These are phyloP conservation scores for Trebouxia sp. DNA, from an alignment of 139 green algal species.

Conservation along the genomic window DNA sequence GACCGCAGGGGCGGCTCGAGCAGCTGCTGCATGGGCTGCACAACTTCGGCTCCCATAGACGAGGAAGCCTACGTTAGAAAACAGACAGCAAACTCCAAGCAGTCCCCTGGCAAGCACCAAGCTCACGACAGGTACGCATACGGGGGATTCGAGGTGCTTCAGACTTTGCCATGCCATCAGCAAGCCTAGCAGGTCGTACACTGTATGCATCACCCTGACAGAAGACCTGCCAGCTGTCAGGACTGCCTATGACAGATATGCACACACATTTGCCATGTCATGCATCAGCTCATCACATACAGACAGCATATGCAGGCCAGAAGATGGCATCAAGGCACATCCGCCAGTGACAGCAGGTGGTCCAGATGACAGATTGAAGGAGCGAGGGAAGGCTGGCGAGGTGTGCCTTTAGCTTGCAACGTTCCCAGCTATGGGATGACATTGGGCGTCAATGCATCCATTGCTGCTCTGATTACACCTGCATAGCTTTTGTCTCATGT, in stretches of 20 bases:
- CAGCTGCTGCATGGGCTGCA: constrained; percentile 29
- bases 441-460: no score
- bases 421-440: no score
- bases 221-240: no score
- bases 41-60: constrained; percentile 25
- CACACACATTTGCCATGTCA: not conserved
- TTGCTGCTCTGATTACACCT: no score
- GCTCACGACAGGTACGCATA: not conserved
- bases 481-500: no score
- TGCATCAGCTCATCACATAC: not conserved
- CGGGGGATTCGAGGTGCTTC: not conserved
- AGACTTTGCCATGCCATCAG: not conserved
- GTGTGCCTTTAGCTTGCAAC: not conserved
- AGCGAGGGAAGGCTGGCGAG: constrained; percentile 2
- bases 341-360: not conserved
- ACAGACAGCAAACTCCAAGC: constrained; percentile 24
- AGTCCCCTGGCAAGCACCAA: not conserved
- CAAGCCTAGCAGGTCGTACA: no score
- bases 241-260: no score
- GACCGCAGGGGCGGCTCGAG: constrained; percentile 3
- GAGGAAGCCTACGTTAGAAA: constrained; percentile 21
- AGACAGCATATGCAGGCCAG: not conserved
- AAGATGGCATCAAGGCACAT: constrained; percentile 22
- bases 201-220: no score
- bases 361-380: constrained; percentile 2